These are phyloP conservation scores for Zygotorulaspora danielsina DNA, from an alignment of 805 yeast genomes.

Conservation along the genomic window DNA sequence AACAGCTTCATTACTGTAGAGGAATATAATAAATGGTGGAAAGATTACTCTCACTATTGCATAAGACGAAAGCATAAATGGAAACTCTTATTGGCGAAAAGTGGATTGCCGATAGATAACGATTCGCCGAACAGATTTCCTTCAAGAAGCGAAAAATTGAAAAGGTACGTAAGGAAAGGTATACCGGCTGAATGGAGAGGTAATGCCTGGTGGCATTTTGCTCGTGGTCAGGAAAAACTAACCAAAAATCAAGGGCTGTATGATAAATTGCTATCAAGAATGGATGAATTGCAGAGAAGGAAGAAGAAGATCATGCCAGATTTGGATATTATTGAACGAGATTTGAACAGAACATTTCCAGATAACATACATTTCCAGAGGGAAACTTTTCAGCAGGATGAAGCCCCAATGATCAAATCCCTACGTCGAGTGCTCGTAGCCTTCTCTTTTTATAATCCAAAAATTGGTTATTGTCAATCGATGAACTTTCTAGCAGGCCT, in stretches of 20 bases:
- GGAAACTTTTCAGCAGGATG: conserved; percentile 37
- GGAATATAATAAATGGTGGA: conserved; percentile 75
- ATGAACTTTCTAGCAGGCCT: conserved; percentile 89
- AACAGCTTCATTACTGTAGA: conserved; percentile 48
- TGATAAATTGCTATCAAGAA: conserved; percentile 58
- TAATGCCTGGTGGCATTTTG: conserved; percentile 92
- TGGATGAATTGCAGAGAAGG: conserved; percentile 38
- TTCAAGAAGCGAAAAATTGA: conserved; percentile 69
- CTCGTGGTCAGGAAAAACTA: conserved; percentile 73
- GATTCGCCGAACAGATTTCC: conserved; percentile 67
- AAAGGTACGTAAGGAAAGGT: conserved; percentile 82
- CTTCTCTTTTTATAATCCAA: conserved; percentile 80
- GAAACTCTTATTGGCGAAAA: conserved; percentile 59
- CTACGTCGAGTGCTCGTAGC: conserved; percentile 78
- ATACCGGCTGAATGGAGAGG: conserved; percentile 98
- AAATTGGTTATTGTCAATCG: conserved; percentile 94
- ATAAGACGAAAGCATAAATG: conserved; percentile 71
- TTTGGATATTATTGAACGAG: conserved; percentile 90
- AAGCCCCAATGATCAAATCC: conserved; percentile 62
- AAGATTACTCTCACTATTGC: conserved; percentile 57
- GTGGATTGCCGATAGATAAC: conserved; percentile 52
- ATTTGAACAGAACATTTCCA: conserved; percentile 90
- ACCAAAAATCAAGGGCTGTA: conserved; percentile 71
- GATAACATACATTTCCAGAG: conserved; percentile 79
- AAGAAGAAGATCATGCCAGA: conserved; percentile 39